These are phyloP conservation scores for Acer negundo DNA, from an alignment of 345 rosid species.

Conservation along the genomic window DNA sequence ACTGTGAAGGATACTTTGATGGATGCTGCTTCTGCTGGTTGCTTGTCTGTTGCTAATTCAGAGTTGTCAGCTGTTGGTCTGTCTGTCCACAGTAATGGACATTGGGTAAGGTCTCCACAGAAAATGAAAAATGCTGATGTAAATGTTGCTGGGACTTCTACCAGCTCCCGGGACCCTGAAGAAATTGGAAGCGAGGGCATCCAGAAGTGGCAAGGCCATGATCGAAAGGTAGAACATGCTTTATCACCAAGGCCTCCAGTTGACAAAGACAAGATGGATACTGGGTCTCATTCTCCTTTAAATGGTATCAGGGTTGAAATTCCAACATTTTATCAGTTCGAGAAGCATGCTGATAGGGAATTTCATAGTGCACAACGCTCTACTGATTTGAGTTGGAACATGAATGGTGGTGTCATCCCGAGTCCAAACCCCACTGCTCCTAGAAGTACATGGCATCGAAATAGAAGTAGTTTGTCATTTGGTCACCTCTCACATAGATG, in stretches of 20 bases:
- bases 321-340: slow-evolving; percentile 49
- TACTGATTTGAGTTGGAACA: slow-evolving; percentile 54
- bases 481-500: slow-evolving; percentile 63
- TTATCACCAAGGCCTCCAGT: slow-evolving; percentile 23
- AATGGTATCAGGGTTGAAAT: slow-evolving; percentile 59
- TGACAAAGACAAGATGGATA: slow-evolving; percentile 35
- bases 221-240: slow-evolving; percentile 35
- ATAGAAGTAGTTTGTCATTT: slow-evolving; percentile 53
- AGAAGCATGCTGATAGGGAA: slow-evolving; percentile 34
- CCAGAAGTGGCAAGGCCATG: slow-evolving; percentile 33
- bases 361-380: slow-evolving; percentile 39
- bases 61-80: slow-evolving; percentile 19
- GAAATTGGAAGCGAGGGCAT: slow-evolving; percentile 27
- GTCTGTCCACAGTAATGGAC: slow-evolving; percentile 18
- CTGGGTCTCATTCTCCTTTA: slow-evolving; percentile 32
- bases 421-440: slow-evolving; percentile 90
- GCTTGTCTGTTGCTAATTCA: slow-evolving; percentile 23
- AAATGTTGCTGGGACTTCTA: slow-evolving; percentile 26
- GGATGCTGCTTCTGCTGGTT: slow-evolving; percentile 26
- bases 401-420: slow-evolving; percentile 56
- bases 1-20: slow-evolving; percentile 17
- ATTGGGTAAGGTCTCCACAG: slow-evolving; percentile 17
- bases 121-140: slow-evolving; percentile 22
- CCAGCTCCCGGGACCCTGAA: slow-evolving; percentile 33
- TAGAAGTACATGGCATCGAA: slow-evolving; percentile 76